These are phyloP conservation scores for Fusarium protoensiforme DNA, from an alignment of 2,329 filamentous ascomycete genomes.

Conservation along the genomic window DNA sequence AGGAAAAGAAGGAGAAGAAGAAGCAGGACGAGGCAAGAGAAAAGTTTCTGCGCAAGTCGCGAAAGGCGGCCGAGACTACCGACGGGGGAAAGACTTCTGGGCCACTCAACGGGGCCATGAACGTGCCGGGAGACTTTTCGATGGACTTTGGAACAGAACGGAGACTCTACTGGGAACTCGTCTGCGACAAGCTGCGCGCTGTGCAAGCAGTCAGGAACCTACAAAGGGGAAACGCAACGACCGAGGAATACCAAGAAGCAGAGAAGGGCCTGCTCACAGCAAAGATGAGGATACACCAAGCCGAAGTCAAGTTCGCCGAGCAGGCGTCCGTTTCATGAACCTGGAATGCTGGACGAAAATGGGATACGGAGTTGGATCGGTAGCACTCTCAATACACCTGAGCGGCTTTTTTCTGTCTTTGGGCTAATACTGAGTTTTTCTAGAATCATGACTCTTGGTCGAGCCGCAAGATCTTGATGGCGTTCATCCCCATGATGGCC, in stretches of 20 bases:
- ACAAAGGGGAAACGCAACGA: constrained; percentile 38
- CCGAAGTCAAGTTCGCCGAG: constrained; percentile 50
- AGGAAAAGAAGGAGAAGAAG: constrained; percentile 56
- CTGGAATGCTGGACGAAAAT: background rate
- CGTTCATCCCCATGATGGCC: constrained; percentile 71
- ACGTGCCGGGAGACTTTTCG: constrained; percentile 51
- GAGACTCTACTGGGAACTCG: constrained; percentile 53
- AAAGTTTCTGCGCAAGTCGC: constrained; percentile 49
- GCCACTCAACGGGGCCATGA: constrained; percentile 48
- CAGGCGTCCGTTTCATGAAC: constrained; percentile 36
- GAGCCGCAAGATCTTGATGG: constrained; percentile 60
- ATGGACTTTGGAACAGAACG: constrained; percentile 44
- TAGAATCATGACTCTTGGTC: constrained; percentile 38
- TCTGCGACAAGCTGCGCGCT: constrained; percentile 55
- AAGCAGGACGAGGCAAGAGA: constrained; percentile 44
- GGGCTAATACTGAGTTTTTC: constrained; percentile 33
- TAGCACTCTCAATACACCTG: constrained; percentile 33
- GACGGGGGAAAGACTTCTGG: constrained; percentile 37
- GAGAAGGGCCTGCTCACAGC: constrained; percentile 45
- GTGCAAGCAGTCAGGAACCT: constrained; percentile 51
- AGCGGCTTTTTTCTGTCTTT: constrained; percentile 21
- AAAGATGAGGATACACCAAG: constrained; percentile 50
- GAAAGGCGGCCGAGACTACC: constrained; percentile 46
- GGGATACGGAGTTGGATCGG: constrained; percentile 23
- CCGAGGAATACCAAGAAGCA: constrained; percentile 44